Evolutionary conservation across 2,329 filamentous ascomycete species (phyloP), one percentile per base, ranked within the genome.

Genomic region (Fusarium oligoseptatum): DNA sequence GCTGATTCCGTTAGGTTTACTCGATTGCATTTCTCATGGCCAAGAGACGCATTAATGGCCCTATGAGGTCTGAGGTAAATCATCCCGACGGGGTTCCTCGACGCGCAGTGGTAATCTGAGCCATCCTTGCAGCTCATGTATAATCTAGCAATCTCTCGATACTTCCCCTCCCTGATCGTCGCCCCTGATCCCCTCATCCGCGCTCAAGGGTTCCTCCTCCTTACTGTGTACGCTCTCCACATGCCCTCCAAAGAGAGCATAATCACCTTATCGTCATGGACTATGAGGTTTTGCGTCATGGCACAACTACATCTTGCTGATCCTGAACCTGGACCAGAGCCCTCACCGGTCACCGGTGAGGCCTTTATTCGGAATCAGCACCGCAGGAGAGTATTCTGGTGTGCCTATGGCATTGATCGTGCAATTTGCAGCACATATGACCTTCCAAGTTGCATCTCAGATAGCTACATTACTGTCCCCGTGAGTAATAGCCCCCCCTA

Each of bases 371-470:
- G 36, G 14, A 37, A 37, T 37, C 80, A 81, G 60, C 37, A 76
- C 11, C 75, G 79, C 6, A 76, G 80, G 3, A 70, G 80, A 17
- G 74, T 79, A 24, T 82, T 81, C 67, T 81, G 43, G 43, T 45
- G n/a, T 20, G 43, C 43, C n/a, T 45, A 45, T 45, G 22, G 22
- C 43, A 20, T 45, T 5, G 43, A 45, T 14, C 43, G 43, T 20
- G 22, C 22, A 9, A 24, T 45, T 7, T 20, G n/a, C n/a, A 24
- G 43, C 43, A 20, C 43, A 20, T 45, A 20, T 20, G 43, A 45
- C 12, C n/a, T 45, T 20, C 43, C 43, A 20, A 20, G 22, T 24
- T 45, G 43, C 12, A 45, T 45, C 22, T 24, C 43, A 45, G 43
- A 45, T 24, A 24, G n/a, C n/a, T 20, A 20, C n/a, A 45, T 45